Percentiles rank a stretch among this genome's conserved stretches.
phyloP scores from a whole-genome alignment of 768 basidiomycete species.

The Grammothele lineata region DNA sequence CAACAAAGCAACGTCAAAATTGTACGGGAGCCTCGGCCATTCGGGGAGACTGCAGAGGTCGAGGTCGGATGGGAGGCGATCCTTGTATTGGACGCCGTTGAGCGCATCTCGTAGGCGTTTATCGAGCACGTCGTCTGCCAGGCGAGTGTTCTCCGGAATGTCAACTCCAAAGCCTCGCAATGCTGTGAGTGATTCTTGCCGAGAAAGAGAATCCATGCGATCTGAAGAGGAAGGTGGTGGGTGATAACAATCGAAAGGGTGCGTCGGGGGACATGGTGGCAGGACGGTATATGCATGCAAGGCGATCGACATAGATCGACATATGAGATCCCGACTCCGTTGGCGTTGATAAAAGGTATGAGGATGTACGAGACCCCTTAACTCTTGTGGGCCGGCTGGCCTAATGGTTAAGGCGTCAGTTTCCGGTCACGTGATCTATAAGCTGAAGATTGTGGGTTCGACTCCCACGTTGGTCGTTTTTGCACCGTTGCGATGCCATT shows the following conservation, averaged over 20 bases:
- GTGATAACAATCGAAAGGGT: too few species aligned
- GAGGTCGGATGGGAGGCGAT: neutral
- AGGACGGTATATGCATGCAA: too few species aligned
- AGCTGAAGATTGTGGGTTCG: conserved; percentile 5
- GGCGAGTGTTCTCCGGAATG: conserved; percentile 1
- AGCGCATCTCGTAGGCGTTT: conserved; percentile 3
- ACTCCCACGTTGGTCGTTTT: conserved; percentile 4
- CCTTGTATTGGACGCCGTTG: conserved; percentile 1
- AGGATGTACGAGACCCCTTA: too few species aligned
- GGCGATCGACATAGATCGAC: too few species aligned
- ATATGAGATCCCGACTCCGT: too few species aligned
- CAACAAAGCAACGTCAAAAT: too few species aligned
- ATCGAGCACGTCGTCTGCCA: conserved; percentile 2
- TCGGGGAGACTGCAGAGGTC: neutral
- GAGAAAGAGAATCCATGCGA: neutral
- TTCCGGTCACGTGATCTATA: neutral
- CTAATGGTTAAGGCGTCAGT: conserved; percentile 7
- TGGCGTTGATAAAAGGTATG: too few species aligned
- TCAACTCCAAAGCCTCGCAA: conserved; percentile 1
- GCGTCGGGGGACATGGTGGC: too few species aligned
- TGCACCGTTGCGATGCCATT: too few species aligned
- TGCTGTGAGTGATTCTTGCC: neutral
- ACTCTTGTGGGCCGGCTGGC: conserved; percentile 2
- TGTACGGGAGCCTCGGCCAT: too few species aligned
- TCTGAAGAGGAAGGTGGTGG: too few species aligned